These are phyloP conservation scores for Colletotrichum spaethianum DNA, from an alignment of 2,329 filamentous ascomycete species.

Conservation along the genomic window DNA sequence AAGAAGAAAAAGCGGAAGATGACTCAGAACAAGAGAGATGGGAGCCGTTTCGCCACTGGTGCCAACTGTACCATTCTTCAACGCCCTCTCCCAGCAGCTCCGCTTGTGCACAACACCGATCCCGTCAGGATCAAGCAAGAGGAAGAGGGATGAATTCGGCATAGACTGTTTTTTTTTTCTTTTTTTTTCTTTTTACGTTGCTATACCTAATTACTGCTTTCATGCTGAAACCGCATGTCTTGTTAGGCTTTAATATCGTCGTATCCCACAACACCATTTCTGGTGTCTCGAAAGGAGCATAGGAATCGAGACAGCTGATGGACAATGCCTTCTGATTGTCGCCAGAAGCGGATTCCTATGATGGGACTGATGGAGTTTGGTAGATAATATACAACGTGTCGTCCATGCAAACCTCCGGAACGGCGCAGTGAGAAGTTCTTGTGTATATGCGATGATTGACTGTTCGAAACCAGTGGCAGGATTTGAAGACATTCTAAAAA, in stretches of 20 bases:
- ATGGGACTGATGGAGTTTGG: too few relatives aligned
- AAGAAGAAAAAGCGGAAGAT: background rate
- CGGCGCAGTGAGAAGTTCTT: too few relatives aligned
- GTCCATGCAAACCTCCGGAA: background rate
- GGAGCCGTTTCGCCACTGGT: conserved; percentile 1
- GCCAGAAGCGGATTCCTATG: background rate
- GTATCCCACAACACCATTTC: background rate
- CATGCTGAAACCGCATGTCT: background rate
- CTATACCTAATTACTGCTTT: too few relatives aligned
- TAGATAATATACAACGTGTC: background rate
- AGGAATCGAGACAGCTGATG: background rate
- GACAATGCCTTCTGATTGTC: too few relatives aligned
- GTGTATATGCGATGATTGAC: too few relatives aligned
- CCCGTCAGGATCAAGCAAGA: conserved; percentile 6
- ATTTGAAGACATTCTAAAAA: background rate
- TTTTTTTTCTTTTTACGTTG: background rate
- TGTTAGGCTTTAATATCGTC: too few relatives aligned
- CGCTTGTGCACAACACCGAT: background rate
- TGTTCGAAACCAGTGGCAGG: too few relatives aligned
- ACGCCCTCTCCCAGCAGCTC: background rate
- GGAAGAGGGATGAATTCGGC: background rate
- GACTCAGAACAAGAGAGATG: background rate
- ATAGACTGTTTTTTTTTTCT: too few relatives aligned
- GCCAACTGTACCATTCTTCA: conserved; percentile 19
- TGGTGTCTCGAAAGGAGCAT: background rate